Evolutionary conservation across 2,329 filamentous ascomycete genomes (phyloP), one percentile per base, ranked within the genome.

Genomic region (Claviceps pazoutovae): DNA sequence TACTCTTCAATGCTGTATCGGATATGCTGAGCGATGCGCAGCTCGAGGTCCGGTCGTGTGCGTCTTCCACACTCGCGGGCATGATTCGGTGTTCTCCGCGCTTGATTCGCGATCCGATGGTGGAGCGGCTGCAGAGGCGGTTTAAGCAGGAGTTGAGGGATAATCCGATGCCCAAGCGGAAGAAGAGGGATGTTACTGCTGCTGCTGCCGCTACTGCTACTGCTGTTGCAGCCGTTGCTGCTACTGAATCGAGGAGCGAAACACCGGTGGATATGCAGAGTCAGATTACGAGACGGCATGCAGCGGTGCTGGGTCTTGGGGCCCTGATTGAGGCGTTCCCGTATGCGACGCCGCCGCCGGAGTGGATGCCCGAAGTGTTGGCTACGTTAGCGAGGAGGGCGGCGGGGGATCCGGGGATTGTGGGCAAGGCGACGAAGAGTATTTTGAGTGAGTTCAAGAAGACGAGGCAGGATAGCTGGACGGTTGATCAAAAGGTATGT

Each of bases 401-500:
- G 9, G 89, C 91, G 1, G 87, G 81, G 46, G 93, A 98, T 62
- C 82, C 88, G 0, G 93, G 93, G 0, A 84, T 94, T 53, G 90
- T 98, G 51, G 93, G 93, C 2, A 95, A 95, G 69, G 93, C 91
- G 54, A 94, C 95, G 11, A 98, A 98, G 76, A 79, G 78, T 17
- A 90, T 96, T 38, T 73, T 98, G 57, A 89, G 89, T 55, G 94
- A 98, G 62, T 98, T 98, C 75, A 98, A 98, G 74, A 98, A 98
- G 79, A 98, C 93, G 46, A 83, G 93, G 66, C 93, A 98, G 68
- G 93, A 98, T 73, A 98, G 91, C 59, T 98, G 93, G 93, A 84
- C 84, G 61, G 91, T 95, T 55, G 93, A 98, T 71, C 88, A 95
- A 60, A 97, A 95, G 85, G 93, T 95, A 80, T 21, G 16, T 5